Evolutionary conservation across 768 basidiomycete species (phyloP), one percentile per base, ranked within the genome.

Genomic region (Mycena capillaripes): DNA sequence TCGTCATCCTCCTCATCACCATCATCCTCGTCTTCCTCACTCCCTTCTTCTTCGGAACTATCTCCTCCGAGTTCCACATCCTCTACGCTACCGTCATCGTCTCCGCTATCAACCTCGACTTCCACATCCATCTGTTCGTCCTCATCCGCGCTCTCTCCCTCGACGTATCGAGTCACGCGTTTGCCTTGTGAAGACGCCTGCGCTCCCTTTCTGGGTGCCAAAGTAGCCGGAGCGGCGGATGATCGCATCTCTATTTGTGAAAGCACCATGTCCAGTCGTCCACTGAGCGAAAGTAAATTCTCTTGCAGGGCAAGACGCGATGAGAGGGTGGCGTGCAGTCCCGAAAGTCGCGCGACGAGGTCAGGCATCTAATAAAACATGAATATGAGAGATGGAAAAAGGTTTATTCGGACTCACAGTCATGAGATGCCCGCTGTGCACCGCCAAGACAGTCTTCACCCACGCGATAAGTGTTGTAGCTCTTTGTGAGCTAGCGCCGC

Each of bases 381-480:
- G 29, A 69, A 46, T 71, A 25, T 30, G 23, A 52, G 42, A 66
- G 50, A 27, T 70, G 21, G 55, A 30, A 19, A 66, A 55, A 48
- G 73, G 19, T 29, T 42, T 62, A 21, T 21, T 42, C 36, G 63
- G 46, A 88, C 94, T 76, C 78, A 97, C 97, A 42, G 97, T 97
- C 92, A 98, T 95, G 64, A 99, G 88, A 81, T 98, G 93, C 0
- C 94, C 93, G 56, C 95, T 93, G 81, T 98, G 96, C 17, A 96
- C 87, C 17, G 92, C 87, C 63, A 99, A 85, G 6, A 95, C 94
- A 10, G 92, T 91, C 81, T 92, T 93, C 72, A 94, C 86, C 96
- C 93, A 98, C 64, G 82, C 87, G 61, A 93, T 87, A 68, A 95
- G 86, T 48, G 87, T 90, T 53, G 83, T 89, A 55, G 90, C 94